Base-by-base conservation (phyloP, 257 asterid genomes). In the Avicennia marina region DNA sequence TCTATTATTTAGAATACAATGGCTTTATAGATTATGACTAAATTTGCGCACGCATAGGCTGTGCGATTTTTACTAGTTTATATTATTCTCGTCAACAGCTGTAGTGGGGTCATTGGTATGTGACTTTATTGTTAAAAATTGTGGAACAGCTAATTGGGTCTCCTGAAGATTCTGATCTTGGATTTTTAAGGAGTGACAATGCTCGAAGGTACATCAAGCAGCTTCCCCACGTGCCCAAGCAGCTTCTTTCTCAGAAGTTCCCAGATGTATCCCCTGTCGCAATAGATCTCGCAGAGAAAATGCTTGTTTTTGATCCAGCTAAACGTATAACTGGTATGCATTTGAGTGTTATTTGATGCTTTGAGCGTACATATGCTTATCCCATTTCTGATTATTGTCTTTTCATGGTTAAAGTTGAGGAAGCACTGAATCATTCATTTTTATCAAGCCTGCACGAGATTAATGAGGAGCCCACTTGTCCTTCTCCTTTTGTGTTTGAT, bases 111-210 rank as follows among this genome's bases (percentile, higher is more conserved):
- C 12, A 2, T 0, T 36, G 41, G 33, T 29, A 29, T 29, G 3
- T 3, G 3, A 29, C 3, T 2, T 29, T 2, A 29, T 29, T 29
- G 5, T 38, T 29, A 44, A 32, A 34, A 47, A 49, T 38, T 39
- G 11, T 12, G 56, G 64, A 43, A 7, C 68, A 83, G 91, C 74
- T 83, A 32, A 50, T 83, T 62, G 91, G 93, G 33, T 70, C 93
- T 29, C 91, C 88, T 12, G 83, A 83, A 64, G 93, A 77, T 62
- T 70, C 83, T 16, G 88, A 83, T 60, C 83, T 83, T 52, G 91
- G 78, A 53, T 83, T 83, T 52, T 62, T 83, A 20, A 73, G 85
- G 55, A 80, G 77, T 42, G 81, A 80, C 25, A 77, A 73, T 75
- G 93, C 88, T 64, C 69, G 64, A 36, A 68, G 63, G 53, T 78